These are phyloP conservation scores for Capsicum pubescens DNA, from an alignment of 257 asterid genomes.

Conservation along the genomic window DNA sequence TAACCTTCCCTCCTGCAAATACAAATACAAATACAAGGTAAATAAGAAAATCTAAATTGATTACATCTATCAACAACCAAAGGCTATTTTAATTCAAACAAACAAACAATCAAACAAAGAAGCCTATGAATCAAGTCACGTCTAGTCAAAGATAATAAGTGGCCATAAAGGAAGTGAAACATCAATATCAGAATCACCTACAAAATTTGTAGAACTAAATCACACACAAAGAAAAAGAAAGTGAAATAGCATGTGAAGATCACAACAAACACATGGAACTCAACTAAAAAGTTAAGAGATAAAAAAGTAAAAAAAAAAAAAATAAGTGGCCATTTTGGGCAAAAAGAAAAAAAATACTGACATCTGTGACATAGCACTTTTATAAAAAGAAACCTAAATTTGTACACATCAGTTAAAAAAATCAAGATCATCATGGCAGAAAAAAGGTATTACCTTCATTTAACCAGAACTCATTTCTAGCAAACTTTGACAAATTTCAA, in stretches of 20 bases:
- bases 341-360: background rate
- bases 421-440: background rate
- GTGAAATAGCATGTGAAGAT: constrained; percentile 21
- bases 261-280: constrained; percentile 43
- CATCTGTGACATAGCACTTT: constrained; percentile 22
- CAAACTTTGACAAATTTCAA: background rate
- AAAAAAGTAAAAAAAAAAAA: background rate
- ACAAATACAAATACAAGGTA: background rate
- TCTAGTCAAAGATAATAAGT: background rate
- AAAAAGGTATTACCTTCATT: background rate
- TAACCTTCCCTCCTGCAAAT: constrained; percentile 40
- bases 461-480: background rate
- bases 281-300: constrained; percentile 31
- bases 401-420: constrained; percentile 26
- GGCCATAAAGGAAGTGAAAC: background rate
- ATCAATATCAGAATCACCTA: constrained; percentile 7
- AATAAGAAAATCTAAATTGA: background rate
- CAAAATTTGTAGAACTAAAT: background rate
- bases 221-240: background rate
- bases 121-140: background rate
- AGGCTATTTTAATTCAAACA: constrained; percentile 1
- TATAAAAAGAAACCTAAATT: constrained; percentile 35
- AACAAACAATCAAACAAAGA: background rate
- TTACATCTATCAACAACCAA: constrained; percentile 6
- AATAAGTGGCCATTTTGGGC: background rate